These are phyloP conservation scores for Pyrenochaeta sp. DNA, from an alignment of 2,329 filamentous ascomycete genomes.

Conservation along the genomic window DNA sequence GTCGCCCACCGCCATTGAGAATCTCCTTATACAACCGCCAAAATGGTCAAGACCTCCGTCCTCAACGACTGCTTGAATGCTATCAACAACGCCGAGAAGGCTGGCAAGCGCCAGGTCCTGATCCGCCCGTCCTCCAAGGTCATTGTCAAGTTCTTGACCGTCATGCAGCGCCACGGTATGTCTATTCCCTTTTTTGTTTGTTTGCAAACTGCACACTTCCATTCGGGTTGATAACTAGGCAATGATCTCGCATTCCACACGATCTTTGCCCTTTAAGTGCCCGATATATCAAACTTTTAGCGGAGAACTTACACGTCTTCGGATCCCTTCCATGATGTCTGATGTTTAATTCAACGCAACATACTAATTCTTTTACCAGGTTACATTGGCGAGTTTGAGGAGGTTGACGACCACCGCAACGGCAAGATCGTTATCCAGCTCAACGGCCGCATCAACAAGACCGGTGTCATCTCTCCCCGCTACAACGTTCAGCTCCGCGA, in stretches of 20 bases:
- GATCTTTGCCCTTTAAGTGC: constrained; percentile 99
- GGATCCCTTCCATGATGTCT: constrained; percentile 75
- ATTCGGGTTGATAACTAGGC: constrained; percentile 99
- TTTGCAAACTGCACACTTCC: constrained; percentile 26
- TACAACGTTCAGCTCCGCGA: constrained; percentile 99
- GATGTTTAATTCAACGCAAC: constrained; percentile 96
- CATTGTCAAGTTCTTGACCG: constrained; percentile 99
- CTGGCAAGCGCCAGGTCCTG: constrained; percentile 98
- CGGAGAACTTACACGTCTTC: constrained; percentile 98
- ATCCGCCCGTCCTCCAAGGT: constrained; percentile 99
- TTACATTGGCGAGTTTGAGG: constrained; percentile 99
- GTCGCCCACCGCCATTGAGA: constrained; percentile 73
- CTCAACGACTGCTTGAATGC: constrained; percentile 98
- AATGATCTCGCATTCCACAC: constrained; percentile 82
- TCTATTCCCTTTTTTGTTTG: constrained; percentile 42
- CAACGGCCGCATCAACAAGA: constrained; percentile 99
- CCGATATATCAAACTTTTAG: constrained; percentile 87
- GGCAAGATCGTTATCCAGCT: constrained; percentile 99
- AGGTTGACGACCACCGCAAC: constrained; percentile 98
- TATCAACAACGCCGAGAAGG: constrained; percentile 99
- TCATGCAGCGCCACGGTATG: constrained; percentile 99
- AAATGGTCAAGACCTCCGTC: constrained; percentile 99
- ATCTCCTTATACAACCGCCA: constrained; percentile 77
- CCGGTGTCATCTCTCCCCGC: constrained; percentile 97
- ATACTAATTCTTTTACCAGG: constrained; percentile 75